phyloP scores from a whole-genome alignment of 2,329 filamentous ascomycete genomes.

The Aspergillus sp. region DNA sequence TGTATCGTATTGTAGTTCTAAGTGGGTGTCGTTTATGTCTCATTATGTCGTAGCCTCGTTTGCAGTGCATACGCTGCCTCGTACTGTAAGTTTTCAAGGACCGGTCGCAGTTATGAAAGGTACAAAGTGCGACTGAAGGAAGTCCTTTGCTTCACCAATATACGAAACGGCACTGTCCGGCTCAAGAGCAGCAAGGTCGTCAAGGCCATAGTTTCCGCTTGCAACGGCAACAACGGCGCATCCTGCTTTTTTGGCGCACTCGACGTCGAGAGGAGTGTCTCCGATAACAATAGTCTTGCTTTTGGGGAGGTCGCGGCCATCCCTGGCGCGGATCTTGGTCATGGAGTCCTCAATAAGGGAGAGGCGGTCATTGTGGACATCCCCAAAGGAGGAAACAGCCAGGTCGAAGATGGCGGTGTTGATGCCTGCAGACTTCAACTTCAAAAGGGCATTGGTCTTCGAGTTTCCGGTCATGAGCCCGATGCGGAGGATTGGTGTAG shows the following conservation, averaged over 20 bases:
- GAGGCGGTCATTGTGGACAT: conserved; percentile 12
- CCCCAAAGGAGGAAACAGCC: conserved; percentile 14
- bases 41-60: not conserved
- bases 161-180: conserved; percentile 8
- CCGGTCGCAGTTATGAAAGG: not conserved
- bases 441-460: conserved; percentile 13
- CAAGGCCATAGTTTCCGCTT: conserved; percentile 14
- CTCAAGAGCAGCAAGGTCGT: conserved; percentile 12
- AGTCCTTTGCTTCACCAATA: conserved; percentile 6
- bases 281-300: conserved; percentile 15
- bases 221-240: conserved; percentile 17
- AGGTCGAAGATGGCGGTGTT: conserved; percentile 14
- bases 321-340: not conserved
- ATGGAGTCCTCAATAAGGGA: conserved; percentile 10
- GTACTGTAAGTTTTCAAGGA: not conserved
- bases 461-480: conserved; percentile 17
- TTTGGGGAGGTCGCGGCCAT: conserved; percentile 3
- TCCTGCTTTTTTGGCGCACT: conserved; percentile 15
- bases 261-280: conserved; percentile 15
- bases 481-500: not conserved
- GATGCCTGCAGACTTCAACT: conserved; percentile 11
- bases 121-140: conserved; percentile 1
- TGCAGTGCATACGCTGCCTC: not conserved
- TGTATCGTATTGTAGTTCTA: not conserved
- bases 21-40: no score